Conservation (phyloP, 1,284 basidiomycete species). For the Phellopilus nigrolimitatus region DNA sequence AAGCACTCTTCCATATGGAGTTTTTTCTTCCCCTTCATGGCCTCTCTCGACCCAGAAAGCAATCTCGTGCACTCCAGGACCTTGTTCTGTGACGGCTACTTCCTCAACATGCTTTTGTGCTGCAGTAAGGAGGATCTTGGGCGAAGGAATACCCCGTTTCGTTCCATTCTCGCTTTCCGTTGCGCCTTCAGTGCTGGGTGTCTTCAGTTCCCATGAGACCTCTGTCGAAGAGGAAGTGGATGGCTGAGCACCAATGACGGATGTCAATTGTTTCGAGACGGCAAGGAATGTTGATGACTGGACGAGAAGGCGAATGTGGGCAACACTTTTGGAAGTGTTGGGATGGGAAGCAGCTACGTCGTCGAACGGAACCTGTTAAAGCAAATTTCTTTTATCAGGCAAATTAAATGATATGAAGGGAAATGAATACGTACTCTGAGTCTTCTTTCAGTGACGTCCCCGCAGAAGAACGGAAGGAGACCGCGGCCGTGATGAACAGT, state of each 20-base stretch:
- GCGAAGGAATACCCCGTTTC: neutral
- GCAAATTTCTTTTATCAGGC: neutral
- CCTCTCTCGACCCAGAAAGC: slow-evolving; percentile 37
- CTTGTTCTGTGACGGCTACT: slow-evolving; percentile 31
- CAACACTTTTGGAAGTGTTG: slow-evolving; percentile 42
- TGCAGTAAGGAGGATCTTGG: slow-evolving; percentile 35
- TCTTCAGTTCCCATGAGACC: slow-evolving; percentile 36
- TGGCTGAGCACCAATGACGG: slow-evolving; percentile 43
- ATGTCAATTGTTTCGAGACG: slow-evolving; percentile 36
- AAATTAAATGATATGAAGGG: neutral
- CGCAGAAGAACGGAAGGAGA: slow-evolving; percentile 64
- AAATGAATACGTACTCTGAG: slow-evolving; percentile 43
- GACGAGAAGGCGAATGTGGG: slow-evolving; percentile 41
- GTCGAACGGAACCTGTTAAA: slow-evolving; percentile 42
- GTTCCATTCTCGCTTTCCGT: neutral
- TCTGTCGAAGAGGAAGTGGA: slow-evolving; percentile 21
- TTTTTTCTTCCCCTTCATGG: neutral
- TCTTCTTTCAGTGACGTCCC: slow-evolving; percentile 56
- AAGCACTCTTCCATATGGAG: slow-evolving; percentile 15
- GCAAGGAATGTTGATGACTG: slow-evolving; percentile 26
- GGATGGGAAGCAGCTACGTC: slow-evolving; percentile 45
- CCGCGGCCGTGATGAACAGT: slow-evolving; percentile 28
- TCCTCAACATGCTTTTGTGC: slow-evolving; percentile 34
- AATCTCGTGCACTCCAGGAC: slow-evolving; percentile 45
- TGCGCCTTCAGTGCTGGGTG: slow-evolving; percentile 19